These are phyloP conservation scores for Hirschfeldia incana DNA, from an alignment of 345 rosid species.

Conservation along the genomic window DNA sequence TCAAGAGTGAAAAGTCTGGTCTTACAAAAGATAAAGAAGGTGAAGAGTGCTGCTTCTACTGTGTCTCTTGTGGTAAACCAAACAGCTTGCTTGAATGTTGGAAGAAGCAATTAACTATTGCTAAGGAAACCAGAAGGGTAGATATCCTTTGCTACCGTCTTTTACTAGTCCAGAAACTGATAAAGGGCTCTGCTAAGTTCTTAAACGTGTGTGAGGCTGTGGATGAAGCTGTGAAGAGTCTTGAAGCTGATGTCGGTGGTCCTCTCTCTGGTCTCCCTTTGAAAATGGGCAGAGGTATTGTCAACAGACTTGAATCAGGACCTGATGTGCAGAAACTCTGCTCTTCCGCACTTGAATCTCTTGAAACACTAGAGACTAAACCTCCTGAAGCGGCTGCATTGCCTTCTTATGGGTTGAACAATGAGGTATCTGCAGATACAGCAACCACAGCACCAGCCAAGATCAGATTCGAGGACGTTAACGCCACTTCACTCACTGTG, in stretches of 20 bases:
- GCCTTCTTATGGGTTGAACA: conserved; percentile 3
- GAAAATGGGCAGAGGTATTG: conserved; percentile 79
- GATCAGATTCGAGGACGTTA: conserved; percentile 68
- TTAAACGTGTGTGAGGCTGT: conserved; percentile 46
- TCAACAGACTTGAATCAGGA: conserved; percentile 73
- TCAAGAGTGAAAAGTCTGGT: conserved; percentile 56
- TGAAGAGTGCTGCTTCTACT: conserved; percentile 53
- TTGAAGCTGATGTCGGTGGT: conserved; percentile 77
- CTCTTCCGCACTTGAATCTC: conserved; percentile 58
- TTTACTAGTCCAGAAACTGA: conserved; percentile 56
- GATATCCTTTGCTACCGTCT: conserved; percentile 72
- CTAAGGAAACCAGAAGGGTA: conserved; percentile 84
- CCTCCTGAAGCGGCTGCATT: background rate
- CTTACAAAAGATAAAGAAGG: conserved; percentile 40
- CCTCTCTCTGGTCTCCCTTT: conserved; percentile 60
- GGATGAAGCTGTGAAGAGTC: conserved; percentile 53
- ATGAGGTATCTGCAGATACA: conserved; percentile 41
- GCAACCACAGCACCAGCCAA: conserved; percentile 39
- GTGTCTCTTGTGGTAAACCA: conserved; percentile 66
- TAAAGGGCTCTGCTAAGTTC: conserved; percentile 49
- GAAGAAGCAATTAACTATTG: conserved; percentile 69
- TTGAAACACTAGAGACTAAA: conserved; percentile 43
- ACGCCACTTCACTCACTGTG: conserved; percentile 62
- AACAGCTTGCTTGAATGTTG: conserved; percentile 66
- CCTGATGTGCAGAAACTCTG: conserved; percentile 73